phyloP scores from a whole-genome alignment of 345 rosid genomes.

The Brassica carinata region DNA sequence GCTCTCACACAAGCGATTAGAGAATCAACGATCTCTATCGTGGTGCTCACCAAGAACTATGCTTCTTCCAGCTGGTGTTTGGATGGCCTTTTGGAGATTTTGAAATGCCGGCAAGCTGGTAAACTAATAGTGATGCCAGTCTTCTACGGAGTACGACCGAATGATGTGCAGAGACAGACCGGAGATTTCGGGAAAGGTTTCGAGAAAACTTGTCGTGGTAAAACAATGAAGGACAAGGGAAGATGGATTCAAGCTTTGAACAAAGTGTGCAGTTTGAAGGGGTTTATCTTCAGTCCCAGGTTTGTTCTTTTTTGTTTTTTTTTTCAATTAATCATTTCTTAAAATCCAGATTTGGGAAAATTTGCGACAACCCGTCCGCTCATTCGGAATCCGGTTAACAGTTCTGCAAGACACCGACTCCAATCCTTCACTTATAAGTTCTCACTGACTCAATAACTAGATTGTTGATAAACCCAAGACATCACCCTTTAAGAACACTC shows the following conservation, averaged over 20 bases:
- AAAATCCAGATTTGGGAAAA: too few species aligned
- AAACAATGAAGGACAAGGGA: not conserved
- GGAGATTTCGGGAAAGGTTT: not conserved
- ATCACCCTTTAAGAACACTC: too few species aligned
- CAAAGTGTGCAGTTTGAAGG: too few species aligned
- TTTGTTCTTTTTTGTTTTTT: too few species aligned
- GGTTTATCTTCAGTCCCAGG: too few species aligned
- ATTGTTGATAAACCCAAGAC: too few species aligned
- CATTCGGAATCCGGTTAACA: too few species aligned
- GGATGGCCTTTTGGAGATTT: constrained; percentile 20
- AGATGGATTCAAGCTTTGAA: constrained; percentile 19
- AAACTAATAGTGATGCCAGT: constrained; percentile 9
- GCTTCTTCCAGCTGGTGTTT: constrained; percentile 35
- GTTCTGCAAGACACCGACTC: too few species aligned
- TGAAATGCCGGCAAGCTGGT: not conserved
- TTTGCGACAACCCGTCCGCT: too few species aligned
- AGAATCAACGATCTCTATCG: constrained; percentile 13
- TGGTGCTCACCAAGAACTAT: constrained; percentile 18
- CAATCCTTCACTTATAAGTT: too few species aligned
- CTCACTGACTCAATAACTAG: too few species aligned
- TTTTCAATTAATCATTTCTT: too few species aligned
- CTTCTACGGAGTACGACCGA: constrained; percentile 7
- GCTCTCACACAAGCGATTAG: not conserved
- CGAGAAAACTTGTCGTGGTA: not conserved
- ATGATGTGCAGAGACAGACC: not conserved